Evolutionary conservation across 2,329 filamentous ascomycete species (phyloP).

Genomic region (Paecilomyces sp.): DNA sequence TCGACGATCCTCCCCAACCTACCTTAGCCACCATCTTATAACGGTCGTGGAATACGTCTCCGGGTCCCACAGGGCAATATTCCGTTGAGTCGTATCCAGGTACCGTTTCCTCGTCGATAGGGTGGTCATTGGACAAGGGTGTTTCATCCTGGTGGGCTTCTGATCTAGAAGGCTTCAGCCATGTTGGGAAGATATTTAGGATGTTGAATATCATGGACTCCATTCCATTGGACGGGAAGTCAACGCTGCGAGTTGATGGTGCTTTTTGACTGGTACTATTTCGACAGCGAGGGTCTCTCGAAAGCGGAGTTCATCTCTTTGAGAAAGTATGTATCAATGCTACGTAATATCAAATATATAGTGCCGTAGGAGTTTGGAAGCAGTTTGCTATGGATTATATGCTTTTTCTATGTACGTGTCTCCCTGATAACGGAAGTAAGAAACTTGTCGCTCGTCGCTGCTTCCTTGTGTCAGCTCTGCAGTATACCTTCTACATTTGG

Average conservation of each 20-base stretch:
- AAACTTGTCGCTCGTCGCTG: neutral
- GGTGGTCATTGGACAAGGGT: slow-evolving; percentile 4
- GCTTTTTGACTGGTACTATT: no score
- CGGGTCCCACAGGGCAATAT: neutral
- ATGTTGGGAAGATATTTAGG: neutral
- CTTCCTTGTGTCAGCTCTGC: neutral
- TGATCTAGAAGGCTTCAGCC: neutral
- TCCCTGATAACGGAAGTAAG: neutral
- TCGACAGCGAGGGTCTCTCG: no score
- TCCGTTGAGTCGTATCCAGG: neutral
- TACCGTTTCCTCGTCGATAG: slow-evolving; percentile 34
- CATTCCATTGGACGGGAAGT: neutral
- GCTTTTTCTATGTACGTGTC: neutral
- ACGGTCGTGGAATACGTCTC: neutral
- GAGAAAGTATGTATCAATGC: neutral
- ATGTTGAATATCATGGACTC: neutral
- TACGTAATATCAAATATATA: neutral
- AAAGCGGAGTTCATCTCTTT: no score
- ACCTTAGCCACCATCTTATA: neutral
- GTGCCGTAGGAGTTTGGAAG: neutral
- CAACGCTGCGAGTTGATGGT: neutral
- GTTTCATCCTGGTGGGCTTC: neutral
- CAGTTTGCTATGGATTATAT: neutral
- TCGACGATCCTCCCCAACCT: neutral
- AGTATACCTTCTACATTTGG: neutral